phyloP scores from a whole-genome alignment of 2,329 filamentous ascomycete genomes.

The Whalleya microplaca region DNA sequence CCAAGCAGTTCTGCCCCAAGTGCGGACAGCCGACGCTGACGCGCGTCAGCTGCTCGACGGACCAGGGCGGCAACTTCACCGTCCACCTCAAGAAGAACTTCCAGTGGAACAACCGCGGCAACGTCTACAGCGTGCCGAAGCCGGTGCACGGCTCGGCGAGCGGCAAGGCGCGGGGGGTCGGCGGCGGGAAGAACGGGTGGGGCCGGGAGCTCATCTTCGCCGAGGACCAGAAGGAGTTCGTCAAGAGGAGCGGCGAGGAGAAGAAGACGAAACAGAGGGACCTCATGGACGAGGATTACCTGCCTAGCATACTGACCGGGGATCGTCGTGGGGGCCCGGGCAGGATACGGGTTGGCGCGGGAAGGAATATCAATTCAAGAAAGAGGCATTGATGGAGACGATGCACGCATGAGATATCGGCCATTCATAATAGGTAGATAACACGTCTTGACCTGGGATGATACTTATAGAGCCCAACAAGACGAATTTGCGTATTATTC shows the following conservation, averaged over 20 bases:
- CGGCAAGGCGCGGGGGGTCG: constrained; percentile 67
- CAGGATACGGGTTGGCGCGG: constrained; percentile 80
- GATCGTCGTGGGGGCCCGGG: constrained; percentile 65
- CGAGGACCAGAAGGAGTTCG: constrained; percentile 96
- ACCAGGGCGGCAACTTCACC: constrained; percentile 77
- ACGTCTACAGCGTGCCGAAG: constrained; percentile 92
- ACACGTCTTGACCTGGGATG: constrained; percentile 7
- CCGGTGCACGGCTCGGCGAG: constrained; percentile 79
- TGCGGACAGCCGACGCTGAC: constrained; percentile 89
- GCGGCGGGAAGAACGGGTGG: constrained; percentile 86
- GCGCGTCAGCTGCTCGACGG: constrained; percentile 83
- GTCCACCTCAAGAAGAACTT: constrained; percentile 93
- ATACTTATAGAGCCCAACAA: too few relatives aligned
- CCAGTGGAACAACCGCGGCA: constrained; percentile 93
- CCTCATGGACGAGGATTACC: constrained; percentile 92
- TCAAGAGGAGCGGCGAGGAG: constrained; percentile 64
- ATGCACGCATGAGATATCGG: too few relatives aligned
- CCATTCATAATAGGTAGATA: constrained; percentile 16
- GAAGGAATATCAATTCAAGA: constrained; percentile 81
- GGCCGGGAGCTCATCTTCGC: constrained; percentile 81
- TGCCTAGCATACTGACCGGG: constrained; percentile 83
- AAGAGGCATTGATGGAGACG: constrained; percentile 48
- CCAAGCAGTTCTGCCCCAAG: constrained; percentile 87
- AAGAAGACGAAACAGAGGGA: constrained; percentile 73
- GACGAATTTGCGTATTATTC: too few relatives aligned